Evolutionary conservation across 257 asterid species (phyloP).

Genomic region (Nicotiana tomentosiformis): DNA sequence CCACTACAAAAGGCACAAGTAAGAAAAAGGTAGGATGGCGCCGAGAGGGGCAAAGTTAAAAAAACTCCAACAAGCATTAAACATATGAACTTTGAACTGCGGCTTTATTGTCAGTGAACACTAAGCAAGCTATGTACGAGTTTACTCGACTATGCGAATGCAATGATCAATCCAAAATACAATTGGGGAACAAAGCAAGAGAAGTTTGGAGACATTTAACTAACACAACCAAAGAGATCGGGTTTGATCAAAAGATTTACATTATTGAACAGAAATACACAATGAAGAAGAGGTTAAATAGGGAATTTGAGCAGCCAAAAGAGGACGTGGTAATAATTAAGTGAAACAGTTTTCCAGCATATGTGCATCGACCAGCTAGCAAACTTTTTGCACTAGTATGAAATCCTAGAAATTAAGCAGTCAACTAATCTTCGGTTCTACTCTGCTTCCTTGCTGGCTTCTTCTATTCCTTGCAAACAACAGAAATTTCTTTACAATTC

Average conservation of each 20-base stretch:
- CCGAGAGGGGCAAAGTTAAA: background rate
- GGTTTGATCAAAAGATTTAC: background rate
- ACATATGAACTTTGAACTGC: background rate
- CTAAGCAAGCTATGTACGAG: background rate
- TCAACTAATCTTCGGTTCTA: conserved; percentile 21
- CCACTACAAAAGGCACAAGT: background rate
- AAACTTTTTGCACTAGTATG: background rate
- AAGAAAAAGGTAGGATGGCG: background rate
- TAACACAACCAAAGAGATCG: background rate
- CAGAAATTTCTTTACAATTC: background rate
- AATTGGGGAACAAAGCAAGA: background rate
- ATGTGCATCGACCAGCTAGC: background rate
- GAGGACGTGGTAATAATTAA: background rate
- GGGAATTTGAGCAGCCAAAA: background rate
- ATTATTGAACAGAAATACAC: background rate
- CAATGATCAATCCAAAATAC: background rate
- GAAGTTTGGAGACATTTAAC: background rate
- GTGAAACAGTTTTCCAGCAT: background rate
- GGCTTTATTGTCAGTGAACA: background rate
- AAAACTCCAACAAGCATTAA: background rate
- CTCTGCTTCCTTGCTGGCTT: conserved; percentile 14
- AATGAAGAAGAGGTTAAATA: background rate
- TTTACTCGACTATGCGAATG: background rate
- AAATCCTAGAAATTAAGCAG: background rate
- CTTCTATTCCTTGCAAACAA: conserved; percentile 35